Base-by-base conservation (phyloP, 2,329 filamentous ascomycete genomes). In the Trichoderma simmonsii region DNA sequence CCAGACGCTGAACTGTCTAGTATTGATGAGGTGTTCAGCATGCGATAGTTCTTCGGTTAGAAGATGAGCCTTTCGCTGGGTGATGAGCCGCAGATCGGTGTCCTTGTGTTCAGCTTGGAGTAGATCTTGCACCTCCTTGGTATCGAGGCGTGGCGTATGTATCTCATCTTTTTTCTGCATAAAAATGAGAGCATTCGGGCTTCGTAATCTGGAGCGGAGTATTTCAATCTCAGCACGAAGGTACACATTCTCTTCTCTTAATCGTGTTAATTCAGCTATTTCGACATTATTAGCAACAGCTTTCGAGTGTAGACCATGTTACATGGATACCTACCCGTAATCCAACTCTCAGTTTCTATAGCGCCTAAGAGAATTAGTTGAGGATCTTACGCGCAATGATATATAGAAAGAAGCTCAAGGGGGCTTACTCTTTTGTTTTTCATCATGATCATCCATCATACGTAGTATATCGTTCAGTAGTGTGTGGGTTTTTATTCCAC, bases 11-110 rank as follows among this genome's bases (percentile, higher is more conserved):
- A 0, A 54, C 5, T 54, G 1, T 4, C 9, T 24, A 14, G 14
- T 5, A 2, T 54, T 14, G 21, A 54, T 1, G 2, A 54, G n/a
- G 2, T 54, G 48, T 1, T 54, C n/a, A 24, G 48, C 48, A 6
- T 5, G 48, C 1, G 21, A 24, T 54, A 6, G 5, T 54, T 54
- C 48, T 6, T 24, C 1, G 3, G 0, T 3, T 3, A 0, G 21
- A 54, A 54, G n/a, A 54, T 24, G n/a, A 6, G 5, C n/a, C 3
- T 51, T 51, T 7, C 5, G 9, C n/a, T 3, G 0, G 4, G 0
- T 3, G n/a, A 51, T 51, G 11, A 51, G 4, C 21, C 4, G n/a
- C 11, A 24, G 9, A 21, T 54, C 21, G 5, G 11, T 0, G 11
- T 14, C 11, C n/a, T 24, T 54, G 5, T 54, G 0, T 24, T 24